Conservation (phyloP, 768 basidiomycete genomes). For the Tylopilus sp. region DNA sequence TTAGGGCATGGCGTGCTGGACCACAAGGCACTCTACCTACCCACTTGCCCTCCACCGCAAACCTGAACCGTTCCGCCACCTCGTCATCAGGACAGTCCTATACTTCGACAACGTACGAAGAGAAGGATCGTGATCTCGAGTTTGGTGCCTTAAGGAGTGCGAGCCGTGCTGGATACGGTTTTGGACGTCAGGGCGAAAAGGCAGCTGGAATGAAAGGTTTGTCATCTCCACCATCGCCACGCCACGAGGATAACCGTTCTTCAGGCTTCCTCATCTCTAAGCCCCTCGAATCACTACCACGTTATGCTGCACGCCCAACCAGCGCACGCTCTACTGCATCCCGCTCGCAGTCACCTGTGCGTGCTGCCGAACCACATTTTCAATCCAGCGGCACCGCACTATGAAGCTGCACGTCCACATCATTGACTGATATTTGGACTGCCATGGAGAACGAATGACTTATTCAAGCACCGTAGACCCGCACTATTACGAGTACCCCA, state of each 20-base stretch:
- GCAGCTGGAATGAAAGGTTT: constrained; percentile 58
- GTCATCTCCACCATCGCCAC: constrained; percentile 7
- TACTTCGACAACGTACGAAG: constrained; percentile 31
- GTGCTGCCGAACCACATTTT: constrained; percentile 21
- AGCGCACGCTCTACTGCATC: constrained; percentile 19
- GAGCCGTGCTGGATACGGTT: constrained; percentile 61
- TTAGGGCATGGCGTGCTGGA: constrained; percentile 61
- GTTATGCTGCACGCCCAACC: constrained; percentile 45
- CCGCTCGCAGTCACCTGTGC: constrained; percentile 21
- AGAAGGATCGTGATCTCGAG: constrained; percentile 25
- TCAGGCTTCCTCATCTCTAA: constrained; percentile 56
- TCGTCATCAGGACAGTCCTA: constrained; percentile 22
- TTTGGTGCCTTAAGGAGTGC: constrained; percentile 17
- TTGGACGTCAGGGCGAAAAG: constrained; percentile 77
- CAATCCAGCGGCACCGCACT: constrained; percentile 28
- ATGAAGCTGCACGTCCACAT: constrained; percentile 16
- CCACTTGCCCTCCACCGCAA: constrained; percentile 30
- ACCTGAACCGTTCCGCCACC: constrained; percentile 25
- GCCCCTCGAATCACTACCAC: constrained; percentile 59
- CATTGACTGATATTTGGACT: constrained; percentile 18
- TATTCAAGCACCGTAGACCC: constrained; percentile 10
- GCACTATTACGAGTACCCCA: constrained; percentile 6
- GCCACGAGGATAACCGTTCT: constrained; percentile 3
- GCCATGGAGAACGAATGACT: constrained; percentile 17
- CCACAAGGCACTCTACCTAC: constrained; percentile 48